Percentiles rank a stretch among this genome's conserved stretches.
phyloP scores from a whole-genome alignment of 1,284 basidiomycete genomes.

The Heterobasidion occidentale region DNA sequence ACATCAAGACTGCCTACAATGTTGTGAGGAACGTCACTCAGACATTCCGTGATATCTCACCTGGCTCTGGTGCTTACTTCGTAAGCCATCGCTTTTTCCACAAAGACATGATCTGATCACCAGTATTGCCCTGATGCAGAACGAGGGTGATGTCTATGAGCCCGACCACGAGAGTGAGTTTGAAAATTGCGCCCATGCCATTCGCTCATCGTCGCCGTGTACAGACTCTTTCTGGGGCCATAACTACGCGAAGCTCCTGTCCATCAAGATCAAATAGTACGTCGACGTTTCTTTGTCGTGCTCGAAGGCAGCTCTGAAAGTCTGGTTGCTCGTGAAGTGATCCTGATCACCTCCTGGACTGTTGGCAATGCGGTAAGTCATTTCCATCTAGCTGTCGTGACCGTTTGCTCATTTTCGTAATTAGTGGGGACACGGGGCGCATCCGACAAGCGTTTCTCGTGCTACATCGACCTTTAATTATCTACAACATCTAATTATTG shows the following conservation, averaged over 20 bases:
- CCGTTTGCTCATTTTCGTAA: neutral
- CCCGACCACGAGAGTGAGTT: conserved; percentile 31
- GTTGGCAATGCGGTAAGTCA: conserved; percentile 51
- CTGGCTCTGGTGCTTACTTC: conserved; percentile 40
- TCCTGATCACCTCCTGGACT: conserved; percentile 43
- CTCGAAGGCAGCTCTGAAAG: conserved; percentile 3
- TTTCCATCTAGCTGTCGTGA: neutral
- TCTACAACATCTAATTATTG: neutral
- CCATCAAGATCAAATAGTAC: conserved; percentile 50
- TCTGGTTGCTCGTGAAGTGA: conserved; percentile 29
- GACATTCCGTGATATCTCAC: conserved; percentile 35
- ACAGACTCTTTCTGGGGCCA: conserved; percentile 41
- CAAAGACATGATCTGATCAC: conserved; percentile 2
- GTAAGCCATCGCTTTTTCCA: conserved; percentile 20
- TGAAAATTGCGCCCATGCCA: neutral
- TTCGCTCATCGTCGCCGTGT: neutral
- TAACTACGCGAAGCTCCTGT: conserved; percentile 37
- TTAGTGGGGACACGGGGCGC: conserved; percentile 19
- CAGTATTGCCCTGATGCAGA: conserved; percentile 22
- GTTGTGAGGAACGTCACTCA: conserved; percentile 27
- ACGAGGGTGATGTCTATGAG: conserved; percentile 52
- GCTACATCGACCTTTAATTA: conserved; percentile 13
- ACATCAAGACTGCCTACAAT: conserved; percentile 17
- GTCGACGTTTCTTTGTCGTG: conserved; percentile 10
- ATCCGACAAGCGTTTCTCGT: conserved; percentile 14